Conservation (phyloP, 306 rosid species). For the Aeschynomene evenia region DNA sequence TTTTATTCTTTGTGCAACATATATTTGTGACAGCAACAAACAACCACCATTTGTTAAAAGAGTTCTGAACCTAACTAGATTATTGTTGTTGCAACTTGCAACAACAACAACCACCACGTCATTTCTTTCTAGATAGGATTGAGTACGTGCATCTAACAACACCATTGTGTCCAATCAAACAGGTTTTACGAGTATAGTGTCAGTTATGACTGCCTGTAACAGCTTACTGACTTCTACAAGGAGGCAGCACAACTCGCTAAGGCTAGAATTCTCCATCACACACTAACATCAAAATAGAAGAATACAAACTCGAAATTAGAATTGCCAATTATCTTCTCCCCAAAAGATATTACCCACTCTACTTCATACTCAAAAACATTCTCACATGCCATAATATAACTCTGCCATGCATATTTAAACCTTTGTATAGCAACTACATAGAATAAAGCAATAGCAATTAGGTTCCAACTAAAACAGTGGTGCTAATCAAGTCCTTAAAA, state of each 20-base stretch:
- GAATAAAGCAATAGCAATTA: not conserved
- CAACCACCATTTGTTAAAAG: not conserved
- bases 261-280: not conserved
- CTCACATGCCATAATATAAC: not conserved
- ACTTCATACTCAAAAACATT: not conserved
- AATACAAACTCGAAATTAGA: not conserved
- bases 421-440: not conserved
- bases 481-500: not conserved
- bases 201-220: not conserved
- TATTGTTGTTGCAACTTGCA: not conserved
- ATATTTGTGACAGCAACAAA: not conserved
- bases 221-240: not conserved
- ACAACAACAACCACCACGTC: not conserved
- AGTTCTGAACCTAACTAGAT: conserved; percentile 3
- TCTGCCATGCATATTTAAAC: not conserved
- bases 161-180: not conserved
- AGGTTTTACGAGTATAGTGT: not conserved
- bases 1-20: conserved; percentile 24
- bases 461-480: conserved; percentile 1
- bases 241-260: not conserved
- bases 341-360: conserved; percentile 2
- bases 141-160: not conserved
- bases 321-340: not conserved
- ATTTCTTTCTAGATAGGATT: not conserved
- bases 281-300: not conserved